Evolutionary conservation across 148 eudicot genomes (phyloP).

Genomic region (Fagopyrum tataricum): DNA sequence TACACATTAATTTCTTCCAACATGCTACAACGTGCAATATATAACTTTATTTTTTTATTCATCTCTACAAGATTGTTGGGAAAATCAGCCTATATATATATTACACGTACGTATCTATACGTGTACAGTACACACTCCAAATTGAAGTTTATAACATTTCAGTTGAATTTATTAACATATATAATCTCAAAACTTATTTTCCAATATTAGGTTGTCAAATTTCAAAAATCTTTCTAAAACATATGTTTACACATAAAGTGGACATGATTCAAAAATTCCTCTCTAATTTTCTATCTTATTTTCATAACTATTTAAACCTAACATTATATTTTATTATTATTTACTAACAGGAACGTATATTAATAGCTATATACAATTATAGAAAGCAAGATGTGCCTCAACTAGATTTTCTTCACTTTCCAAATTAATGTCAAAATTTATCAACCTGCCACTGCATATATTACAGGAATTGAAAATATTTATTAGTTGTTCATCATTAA

Average conservation of each 20-base stretch:
- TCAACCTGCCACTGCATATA: not conserved
- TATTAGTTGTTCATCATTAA: conserved; percentile 2
- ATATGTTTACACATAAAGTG: not conserved
- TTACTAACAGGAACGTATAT: not conserved
- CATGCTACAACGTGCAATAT: not conserved
- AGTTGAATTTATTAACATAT: not conserved
- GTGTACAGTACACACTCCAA: not conserved
- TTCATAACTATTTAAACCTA: conserved; percentile 3
- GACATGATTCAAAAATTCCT: not conserved
- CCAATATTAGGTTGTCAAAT: conserved; percentile 4
- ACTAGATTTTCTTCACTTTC: not conserved
- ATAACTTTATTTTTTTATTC: not conserved
- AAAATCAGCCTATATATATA: not conserved
- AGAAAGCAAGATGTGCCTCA: not conserved
- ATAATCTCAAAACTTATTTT: not conserved
- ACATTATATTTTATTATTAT: not conserved
- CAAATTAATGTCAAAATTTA: not conserved
- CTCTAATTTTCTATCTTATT: not conserved
- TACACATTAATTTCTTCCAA: not conserved
- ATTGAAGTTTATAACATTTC: too few relatives aligned
- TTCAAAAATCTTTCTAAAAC: not conserved
- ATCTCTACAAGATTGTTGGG: not conserved
- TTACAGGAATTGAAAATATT: not conserved
- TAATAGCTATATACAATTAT: not conserved
- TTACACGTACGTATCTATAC: not conserved